Conservation (phyloP, 2,329 filamentous ascomycete species). For the Pyrenophora graminea region DNA sequence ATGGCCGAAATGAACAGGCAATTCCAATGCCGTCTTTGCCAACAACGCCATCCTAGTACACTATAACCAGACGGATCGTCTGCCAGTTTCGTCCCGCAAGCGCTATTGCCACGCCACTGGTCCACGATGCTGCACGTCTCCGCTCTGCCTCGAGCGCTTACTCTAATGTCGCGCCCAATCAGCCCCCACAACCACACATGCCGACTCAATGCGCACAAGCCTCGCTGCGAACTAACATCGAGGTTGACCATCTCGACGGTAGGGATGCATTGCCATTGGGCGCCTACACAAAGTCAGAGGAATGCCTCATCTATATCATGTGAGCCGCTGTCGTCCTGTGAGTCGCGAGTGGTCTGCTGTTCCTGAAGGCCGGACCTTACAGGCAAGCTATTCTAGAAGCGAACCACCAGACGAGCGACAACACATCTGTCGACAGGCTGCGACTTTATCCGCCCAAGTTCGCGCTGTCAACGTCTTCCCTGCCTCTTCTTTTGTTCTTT, state of each 20-base stretch:
- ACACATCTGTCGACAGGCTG: conserved; percentile 14
- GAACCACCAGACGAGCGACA: conserved; percentile 16
- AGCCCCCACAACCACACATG: conserved; percentile 5
- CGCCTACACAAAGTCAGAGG: conserved; percentile 8
- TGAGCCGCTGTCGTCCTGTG: conserved; percentile 24
- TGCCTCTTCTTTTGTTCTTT: conserved; percentile 7
- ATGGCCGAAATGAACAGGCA: conserved; percentile 10
- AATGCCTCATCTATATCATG: conserved; percentile 26
- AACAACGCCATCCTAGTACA: conserved; percentile 13
- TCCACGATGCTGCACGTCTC: conserved; percentile 25
- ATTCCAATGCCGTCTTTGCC: conserved; percentile 3
- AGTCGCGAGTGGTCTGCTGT: conserved; percentile 24
- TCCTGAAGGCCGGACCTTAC: conserved; percentile 28
- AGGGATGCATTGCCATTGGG: conserved; percentile 27
- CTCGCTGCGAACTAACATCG: conserved; percentile 21
- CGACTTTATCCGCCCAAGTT: conserved; percentile 6
- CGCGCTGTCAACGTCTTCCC: conserved; percentile 6
- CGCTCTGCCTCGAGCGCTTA: conserved; percentile 29
- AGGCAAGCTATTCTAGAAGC: conserved; percentile 19
- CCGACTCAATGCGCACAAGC: conserved; percentile 24
- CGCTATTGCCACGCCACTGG: conserved; percentile 40
- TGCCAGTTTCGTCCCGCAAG: conserved; percentile 32
- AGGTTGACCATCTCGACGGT: conserved; percentile 22
- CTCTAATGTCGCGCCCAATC: conserved; percentile 22
- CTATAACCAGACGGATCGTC: conserved; percentile 4